Percentiles rank a stretch among this genome's conserved stretches.
These are phyloP conservation scores for Rhododendron simsii DNA, from an alignment of 148 eudicot genomes.

Conservation along the genomic window DNA sequence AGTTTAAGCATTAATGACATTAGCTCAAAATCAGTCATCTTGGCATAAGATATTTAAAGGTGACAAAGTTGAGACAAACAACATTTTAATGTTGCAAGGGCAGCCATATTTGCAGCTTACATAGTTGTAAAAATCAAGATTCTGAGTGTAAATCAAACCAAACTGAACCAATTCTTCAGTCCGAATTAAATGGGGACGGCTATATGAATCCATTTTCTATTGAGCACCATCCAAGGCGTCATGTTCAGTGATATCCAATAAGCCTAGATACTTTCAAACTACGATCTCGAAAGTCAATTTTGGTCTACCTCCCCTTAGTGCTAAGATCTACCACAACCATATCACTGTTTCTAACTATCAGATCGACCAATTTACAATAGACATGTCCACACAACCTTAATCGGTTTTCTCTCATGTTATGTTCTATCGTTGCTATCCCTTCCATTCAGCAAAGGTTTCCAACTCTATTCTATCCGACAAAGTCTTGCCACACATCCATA, in stretches of 20 bases:
- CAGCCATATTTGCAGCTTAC: neutral
- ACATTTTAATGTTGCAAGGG: neutral
- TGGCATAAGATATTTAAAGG: neutral
- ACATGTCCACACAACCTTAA: neutral
- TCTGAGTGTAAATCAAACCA: neutral
- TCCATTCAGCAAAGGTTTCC: neutral
- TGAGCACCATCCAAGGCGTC: neutral
- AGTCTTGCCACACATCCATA: neutral
- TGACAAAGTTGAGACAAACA: neutral
- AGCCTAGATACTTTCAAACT: neutral
- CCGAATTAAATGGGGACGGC: neutral
- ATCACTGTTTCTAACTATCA: neutral
- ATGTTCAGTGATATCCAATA: neutral
- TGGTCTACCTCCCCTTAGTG: neutral
- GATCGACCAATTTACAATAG: neutral
- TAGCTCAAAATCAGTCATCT: neutral
- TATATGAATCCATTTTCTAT: neutral
- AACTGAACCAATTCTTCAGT: neutral
- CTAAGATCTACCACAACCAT: neutral
- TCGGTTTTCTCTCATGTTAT: neutral
- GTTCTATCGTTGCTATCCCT: neutral
- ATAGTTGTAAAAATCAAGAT: neutral
- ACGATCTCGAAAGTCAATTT: neutral
- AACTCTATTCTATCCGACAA: neutral
- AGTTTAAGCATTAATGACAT: slow-evolving; percentile 1